These are phyloP conservation scores for Anaeromyces robustus DNA, from an alignment of 192 early-diverging fungal species.

Conservation along the genomic window DNA sequence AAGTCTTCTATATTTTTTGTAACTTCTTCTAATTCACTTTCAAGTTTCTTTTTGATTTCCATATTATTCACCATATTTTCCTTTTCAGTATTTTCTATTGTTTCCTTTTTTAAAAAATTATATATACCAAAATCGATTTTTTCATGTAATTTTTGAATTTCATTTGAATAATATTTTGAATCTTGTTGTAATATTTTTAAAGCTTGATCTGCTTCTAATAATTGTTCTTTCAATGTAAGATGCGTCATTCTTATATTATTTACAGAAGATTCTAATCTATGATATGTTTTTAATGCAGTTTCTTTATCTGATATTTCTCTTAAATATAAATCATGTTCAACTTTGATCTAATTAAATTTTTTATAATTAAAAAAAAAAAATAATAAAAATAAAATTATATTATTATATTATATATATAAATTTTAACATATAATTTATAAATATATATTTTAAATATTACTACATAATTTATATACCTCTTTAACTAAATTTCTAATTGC, in stretches of 20 bases:
- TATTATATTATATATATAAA: too few relatives aligned
- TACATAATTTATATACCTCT: conserved; percentile 17
- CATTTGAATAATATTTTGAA: conserved; percentile 13
- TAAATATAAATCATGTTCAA: conserved; percentile 37
- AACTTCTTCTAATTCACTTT: conserved; percentile 26
- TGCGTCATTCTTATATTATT: conserved; percentile 37
- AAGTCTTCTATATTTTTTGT: conserved; percentile 7
- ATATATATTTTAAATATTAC: too few relatives aligned
- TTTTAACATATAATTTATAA: too few relatives aligned
- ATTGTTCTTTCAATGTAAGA: conserved; percentile 26
- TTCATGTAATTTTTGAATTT: conserved; percentile 19
- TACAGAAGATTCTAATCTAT: conserved; percentile 33
- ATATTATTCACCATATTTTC: conserved; percentile 18
- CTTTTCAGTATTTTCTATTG: conserved; percentile 25
- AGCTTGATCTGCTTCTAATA: conserved; percentile 16
- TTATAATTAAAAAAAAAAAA: neutral
- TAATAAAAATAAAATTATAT: neutral
- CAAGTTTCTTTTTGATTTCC: conserved; percentile 23
- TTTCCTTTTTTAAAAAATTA: conserved; percentile 30
- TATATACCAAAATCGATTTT: conserved; percentile 28
- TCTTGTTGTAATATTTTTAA: conserved; percentile 21
- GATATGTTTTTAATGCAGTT: conserved; percentile 25
- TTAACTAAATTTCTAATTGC: conserved; percentile 18
- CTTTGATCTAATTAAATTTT: conserved; percentile 21
- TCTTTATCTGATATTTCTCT: conserved; percentile 41